A percentile compares a stretch with the other conserved stretches of the same genome.
Evolutionary conservation across 306 rosid species (phyloP).

Genomic region (Quercus mongolica): DNA sequence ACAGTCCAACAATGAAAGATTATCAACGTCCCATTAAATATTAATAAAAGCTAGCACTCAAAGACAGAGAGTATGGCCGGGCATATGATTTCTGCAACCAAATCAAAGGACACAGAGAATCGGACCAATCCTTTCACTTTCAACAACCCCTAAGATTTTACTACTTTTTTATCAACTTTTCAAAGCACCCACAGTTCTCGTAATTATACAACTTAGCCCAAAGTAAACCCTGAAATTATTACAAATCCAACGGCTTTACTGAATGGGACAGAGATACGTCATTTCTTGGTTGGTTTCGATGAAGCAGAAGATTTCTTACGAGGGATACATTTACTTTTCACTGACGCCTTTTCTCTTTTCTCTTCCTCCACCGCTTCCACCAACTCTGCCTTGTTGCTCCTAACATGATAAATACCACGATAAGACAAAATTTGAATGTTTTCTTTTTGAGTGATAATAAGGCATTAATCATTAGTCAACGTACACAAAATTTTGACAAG

Average conservation of each 20-base stretch:
- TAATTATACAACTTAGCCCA: not conserved
- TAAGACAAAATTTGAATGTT: not conserved
- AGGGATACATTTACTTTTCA: slow-evolving; percentile 61
- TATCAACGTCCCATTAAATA: not conserved
- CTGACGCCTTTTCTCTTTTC: slow-evolving; percentile 20
- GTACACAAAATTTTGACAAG: no score
- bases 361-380: slow-evolving; percentile 33
- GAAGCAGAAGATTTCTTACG: slow-evolving; percentile 37
- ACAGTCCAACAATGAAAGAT: not conserved
- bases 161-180: not conserved
- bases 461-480: no score
- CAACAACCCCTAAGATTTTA: not conserved
- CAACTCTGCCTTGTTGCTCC: slow-evolving; percentile 46
- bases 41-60: not conserved
- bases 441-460: no score
- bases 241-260: not conserved
- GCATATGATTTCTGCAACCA: not conserved
- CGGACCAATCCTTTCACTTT: not conserved
- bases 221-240: not conserved
- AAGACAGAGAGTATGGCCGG: no score
- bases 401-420: not conserved
- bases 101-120: not conserved
- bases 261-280: not conserved
- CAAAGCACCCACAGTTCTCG: not conserved
- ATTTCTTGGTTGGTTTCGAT: slow-evolving; percentile 51